A percentile compares a stretch with the other conserved stretches of the same genome.
phyloP scores from a whole-genome alignment of 495 filamentous ascomycete species.

The Aspergillus biplanus region DNA sequence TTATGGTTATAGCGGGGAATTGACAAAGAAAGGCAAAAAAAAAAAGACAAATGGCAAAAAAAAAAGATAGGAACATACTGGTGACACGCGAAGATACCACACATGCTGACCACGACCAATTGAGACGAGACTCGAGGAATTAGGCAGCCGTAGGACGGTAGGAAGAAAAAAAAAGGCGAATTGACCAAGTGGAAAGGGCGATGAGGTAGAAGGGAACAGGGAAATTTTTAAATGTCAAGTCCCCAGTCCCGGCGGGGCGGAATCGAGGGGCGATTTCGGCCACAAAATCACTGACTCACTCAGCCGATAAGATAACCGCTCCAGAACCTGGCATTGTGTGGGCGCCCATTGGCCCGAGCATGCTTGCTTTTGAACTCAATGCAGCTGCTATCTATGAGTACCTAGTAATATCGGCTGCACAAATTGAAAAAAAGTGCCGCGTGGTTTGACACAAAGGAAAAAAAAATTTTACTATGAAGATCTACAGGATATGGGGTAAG shows the following conservation, averaged over 20 bases:
- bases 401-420: no score
- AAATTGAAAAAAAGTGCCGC: neutral
- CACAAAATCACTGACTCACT: conserved; percentile 42
- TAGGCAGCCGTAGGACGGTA: conserved; percentile 28
- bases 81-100: conserved; percentile 95
- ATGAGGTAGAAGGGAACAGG: conserved; percentile 25
- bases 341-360: conserved; percentile 20
- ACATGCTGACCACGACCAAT: conserved; percentile 49
- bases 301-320: conserved; percentile 50
- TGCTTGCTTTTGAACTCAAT: conserved; percentile 1
- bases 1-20: conserved; percentile 1
- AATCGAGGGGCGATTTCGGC: conserved; percentile 49
- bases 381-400: neutral
- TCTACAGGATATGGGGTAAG: conserved; percentile 6
- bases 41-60: conserved; percentile 14
- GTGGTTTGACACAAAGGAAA: neutral
- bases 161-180: conserved; percentile 15
- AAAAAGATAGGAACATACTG: conserved; percentile 59
- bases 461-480: neutral
- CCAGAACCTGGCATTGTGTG: conserved; percentile 4
- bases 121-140: conserved; percentile 23
- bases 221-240: conserved; percentile 41
- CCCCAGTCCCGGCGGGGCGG: conserved; percentile 34
- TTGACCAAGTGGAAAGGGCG: conserved; percentile 19
- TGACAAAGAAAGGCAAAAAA: conserved; percentile 8